Conservation (phyloP, 1,284 basidiomycete species). For the Volvariella surrecta region DNA sequence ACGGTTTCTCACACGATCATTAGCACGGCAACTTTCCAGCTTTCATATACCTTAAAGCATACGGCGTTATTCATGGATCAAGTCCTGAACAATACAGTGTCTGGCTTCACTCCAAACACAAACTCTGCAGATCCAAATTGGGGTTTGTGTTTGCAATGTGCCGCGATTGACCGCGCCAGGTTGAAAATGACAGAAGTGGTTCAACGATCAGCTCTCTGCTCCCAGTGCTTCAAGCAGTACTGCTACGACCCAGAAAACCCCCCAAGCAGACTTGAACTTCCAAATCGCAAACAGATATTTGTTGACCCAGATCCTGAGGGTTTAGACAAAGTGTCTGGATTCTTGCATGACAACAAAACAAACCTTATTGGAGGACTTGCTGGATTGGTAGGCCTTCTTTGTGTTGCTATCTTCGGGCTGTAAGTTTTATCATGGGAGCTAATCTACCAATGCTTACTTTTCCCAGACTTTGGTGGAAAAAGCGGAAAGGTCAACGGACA, state of each 20-base stretch:
- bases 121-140: conserved; percentile 36
- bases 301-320: conserved; percentile 37
- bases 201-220: conserved; percentile 31
- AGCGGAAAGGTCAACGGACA: not conserved
- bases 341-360: conserved; percentile 26
- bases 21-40: conserved; percentile 42
- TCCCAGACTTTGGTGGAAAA: not conserved
- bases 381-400: not conserved
- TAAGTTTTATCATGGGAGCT: not conserved
- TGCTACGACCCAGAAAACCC: conserved; percentile 37
- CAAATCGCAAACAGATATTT: conserved; percentile 30
- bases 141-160: conserved; percentile 38
- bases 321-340: conserved; percentile 22
- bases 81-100: conserved; percentile 38
- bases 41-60: conserved; percentile 39
- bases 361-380: not conserved
- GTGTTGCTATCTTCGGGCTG: not conserved
- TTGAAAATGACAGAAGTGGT: conserved; percentile 20
- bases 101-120: conserved; percentile 47
- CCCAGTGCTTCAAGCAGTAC: conserved; percentile 37
- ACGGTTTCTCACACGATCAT: conserved; percentile 7
- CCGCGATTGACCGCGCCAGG: conserved; percentile 39
- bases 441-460: not conserved
- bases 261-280: conserved; percentile 26
- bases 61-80: conserved; percentile 45